Evolutionary conservation across 148 eudicot species (phyloP).

Genomic region (Silene conica): DNA sequence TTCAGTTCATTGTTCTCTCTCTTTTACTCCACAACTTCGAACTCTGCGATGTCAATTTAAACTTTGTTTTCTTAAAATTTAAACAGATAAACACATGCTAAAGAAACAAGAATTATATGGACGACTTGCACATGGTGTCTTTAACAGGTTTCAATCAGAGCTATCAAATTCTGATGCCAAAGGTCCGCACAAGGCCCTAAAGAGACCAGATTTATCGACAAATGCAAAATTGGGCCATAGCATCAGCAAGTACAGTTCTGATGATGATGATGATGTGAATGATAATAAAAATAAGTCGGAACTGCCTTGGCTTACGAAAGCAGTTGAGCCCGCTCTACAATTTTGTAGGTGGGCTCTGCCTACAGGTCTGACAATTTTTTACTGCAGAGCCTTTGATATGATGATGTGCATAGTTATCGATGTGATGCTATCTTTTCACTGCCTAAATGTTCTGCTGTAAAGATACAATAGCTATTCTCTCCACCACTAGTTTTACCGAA

Average conservation of each 20-base stretch:
- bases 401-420: neutral
- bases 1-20: neutral
- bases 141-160: constrained; percentile 43
- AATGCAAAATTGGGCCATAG: constrained; percentile 24
- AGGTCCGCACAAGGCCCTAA: constrained; percentile 26
- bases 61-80: neutral
- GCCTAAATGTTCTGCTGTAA: neutral
- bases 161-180: constrained; percentile 39
- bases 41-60: neutral
- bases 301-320: constrained; percentile 76
- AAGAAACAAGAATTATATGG: constrained; percentile 39
- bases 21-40: no score
- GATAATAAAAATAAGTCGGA: constrained; percentile 58
- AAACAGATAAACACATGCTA: constrained; percentile 25
- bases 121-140: constrained; percentile 37
- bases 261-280: constrained; percentile 56
- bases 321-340: constrained; percentile 85
- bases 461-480: neutral
- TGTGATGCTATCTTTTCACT: neutral
- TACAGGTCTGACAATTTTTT: constrained; percentile 48
- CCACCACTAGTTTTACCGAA: neutral
- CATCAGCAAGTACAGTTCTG: constrained; percentile 40
- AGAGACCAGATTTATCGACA: constrained; percentile 26
- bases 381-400: neutral
- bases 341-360: constrained; percentile 68